Conservation (phyloP, 2,329 filamentous ascomycete genomes). For the Trichoderma guizhouense region DNA sequence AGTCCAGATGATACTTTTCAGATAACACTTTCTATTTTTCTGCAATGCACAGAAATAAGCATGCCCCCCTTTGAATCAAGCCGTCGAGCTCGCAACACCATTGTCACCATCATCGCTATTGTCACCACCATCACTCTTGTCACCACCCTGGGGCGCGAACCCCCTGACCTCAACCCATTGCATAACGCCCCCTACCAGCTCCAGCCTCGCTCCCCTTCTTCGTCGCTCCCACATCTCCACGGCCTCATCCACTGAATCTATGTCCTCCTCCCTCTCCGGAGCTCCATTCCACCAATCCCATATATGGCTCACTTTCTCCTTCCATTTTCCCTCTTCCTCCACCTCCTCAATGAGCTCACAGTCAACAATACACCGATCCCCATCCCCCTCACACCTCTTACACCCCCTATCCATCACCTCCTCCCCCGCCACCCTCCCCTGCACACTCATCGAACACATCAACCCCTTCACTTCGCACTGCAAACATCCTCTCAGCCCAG, state of each 20-base stretch:
- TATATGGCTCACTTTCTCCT: not conserved
- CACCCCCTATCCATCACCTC: conserved; percentile 34
- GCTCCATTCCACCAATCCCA: conserved; percentile 4
- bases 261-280: not conserved
- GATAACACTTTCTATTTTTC: not conserved
- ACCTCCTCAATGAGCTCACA: not conserved
- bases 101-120: not conserved
- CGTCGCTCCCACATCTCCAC: conserved; percentile 7
- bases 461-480: conserved; percentile 25
- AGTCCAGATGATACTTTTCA: not conserved
- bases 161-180: not conserved
- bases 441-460: conserved; percentile 25
- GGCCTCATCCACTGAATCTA: not conserved
- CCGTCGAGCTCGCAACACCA: not conserved
- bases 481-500: conserved; percentile 22
- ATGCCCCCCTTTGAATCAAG: not conserved
- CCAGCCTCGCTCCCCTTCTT: not conserved
- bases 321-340: not conserved
- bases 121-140: not conserved
- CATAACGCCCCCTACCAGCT: not conserved
- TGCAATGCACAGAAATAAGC: not conserved
- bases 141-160: conserved; percentile 1
- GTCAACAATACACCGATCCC: conserved; percentile 25
- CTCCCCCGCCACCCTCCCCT: conserved; percentile 25
- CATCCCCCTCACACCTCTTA: conserved; percentile 26